phyloP scores from a whole-genome alignment of 75 land plant genomes.

The Cupressus sempervirens region DNA sequence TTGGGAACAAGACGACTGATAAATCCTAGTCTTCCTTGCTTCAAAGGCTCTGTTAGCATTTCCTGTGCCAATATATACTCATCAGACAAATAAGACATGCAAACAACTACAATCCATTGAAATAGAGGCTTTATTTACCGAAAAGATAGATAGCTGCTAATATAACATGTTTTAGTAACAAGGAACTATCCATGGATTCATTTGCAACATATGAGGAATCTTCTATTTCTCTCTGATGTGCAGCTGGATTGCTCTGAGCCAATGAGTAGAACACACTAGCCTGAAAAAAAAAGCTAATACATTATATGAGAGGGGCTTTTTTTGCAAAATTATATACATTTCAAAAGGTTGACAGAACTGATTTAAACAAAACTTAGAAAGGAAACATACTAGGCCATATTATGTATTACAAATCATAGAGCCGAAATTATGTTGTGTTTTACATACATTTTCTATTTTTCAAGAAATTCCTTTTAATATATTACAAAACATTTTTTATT shows the following conservation, averaged over 20 bases:
- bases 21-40: slow-evolving; percentile 77
- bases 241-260: slow-evolving; percentile 48
- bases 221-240: slow-evolving; percentile 56
- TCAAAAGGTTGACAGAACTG: no score
- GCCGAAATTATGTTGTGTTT: no score
- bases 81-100: background rate
- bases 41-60: slow-evolving; percentile 66
- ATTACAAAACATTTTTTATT: no score
- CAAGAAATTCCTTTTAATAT: no score
- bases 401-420: no score
- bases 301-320: no score
- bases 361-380: background rate
- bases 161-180: slow-evolving; percentile 44
- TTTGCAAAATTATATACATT: no score
- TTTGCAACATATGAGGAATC: slow-evolving; percentile 25
- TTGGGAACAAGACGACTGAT: slow-evolving; percentile 76
- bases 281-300: slow-evolving; percentile 23
- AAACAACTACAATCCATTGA: background rate
- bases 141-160: background rate
- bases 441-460: no score
- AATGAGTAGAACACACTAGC: slow-evolving; percentile 64
- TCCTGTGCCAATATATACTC: slow-evolving; percentile 36
- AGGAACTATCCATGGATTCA: slow-evolving; percentile 52
- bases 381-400: background rate
- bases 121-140: background rate